Evolutionary conservation across 305 asterid genomes (phyloP).

Genomic region (Nicotiana rustica): DNA sequence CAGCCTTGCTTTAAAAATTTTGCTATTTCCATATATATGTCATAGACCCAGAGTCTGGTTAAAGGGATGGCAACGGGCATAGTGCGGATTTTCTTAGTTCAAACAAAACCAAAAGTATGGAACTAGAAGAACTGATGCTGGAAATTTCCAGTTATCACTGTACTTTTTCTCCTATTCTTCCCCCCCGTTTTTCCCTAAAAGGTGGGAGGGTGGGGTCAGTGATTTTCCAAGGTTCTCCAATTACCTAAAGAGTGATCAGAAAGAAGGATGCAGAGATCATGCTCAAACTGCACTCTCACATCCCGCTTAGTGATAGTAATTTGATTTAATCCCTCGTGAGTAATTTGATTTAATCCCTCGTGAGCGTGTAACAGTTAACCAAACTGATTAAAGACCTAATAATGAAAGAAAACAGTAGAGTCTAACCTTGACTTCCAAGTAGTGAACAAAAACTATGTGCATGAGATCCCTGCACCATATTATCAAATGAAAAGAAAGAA

Average conservation of each 20-base stretch:
- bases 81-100: neutral
- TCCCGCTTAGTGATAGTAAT: neutral
- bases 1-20: neutral
- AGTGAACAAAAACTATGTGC: conserved; percentile 98
- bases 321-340: conserved; percentile 6
- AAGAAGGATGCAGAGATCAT: neutral
- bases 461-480: conserved; percentile 86
- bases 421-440: conserved; percentile 94
- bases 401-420: conserved; percentile 32
- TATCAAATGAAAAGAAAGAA: conserved; percentile 45
- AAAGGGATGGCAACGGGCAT: neutral
- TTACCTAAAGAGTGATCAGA: conserved; percentile 11
- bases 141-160: neutral
- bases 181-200: neutral
- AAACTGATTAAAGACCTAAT: conserved; percentile 16
- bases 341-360: conserved; percentile 5
- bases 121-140: neutral
- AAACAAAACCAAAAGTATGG: neutral
- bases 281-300: conserved; percentile 22
- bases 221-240: neutral
- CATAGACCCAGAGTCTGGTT: neutral
- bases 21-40: neutral
- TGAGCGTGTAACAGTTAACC: conserved; percentile 12
- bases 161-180: neutral
- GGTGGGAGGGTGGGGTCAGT: neutral